Evolutionary conservation across 2,329 filamentous ascomycete species (phyloP), one percentile per base, ranked within the genome.

Genomic region (Diplodia scrobiculata): DNA sequence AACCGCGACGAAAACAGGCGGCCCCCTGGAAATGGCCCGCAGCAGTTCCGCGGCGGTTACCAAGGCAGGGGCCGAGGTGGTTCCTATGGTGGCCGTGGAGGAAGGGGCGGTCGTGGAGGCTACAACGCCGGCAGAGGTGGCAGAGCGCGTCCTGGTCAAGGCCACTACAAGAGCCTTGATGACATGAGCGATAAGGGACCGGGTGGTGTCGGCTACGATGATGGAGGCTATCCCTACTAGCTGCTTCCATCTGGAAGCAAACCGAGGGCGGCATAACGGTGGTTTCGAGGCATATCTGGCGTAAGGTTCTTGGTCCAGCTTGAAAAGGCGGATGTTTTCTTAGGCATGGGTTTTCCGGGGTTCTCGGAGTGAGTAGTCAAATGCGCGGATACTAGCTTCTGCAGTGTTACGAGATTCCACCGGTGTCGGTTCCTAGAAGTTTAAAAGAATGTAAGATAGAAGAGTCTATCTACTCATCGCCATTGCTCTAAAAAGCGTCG

Each of bases 141-240:
- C 21, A 65, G 72, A 47, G 68, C 70, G 17, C 67, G 74, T 54
- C 71, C 71, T 9, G 58, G 58, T 14, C 58, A 62, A 25, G 72
- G 72, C 13, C 74, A 76, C 45, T 82, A 82, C 68, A 72, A 75
- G 59, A 80, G 78, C 68, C 72, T 82, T 29, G 80, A 82, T 67
- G 80, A 81, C 69, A 77, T 78, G 63, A 48, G 51, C 36, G 63
- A 65, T 14, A 65, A 54, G 36, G 63, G 51, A 17, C 38, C 51
- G 13, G 63, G 63, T n/a, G 60, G 60, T 1, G 21, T 63, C 27
- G 63, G 50, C 5, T 65, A 65, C 5, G 63, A 65, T 19, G 63
- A 65, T 38, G 63, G 63, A 14, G 63, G 63, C 14, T 65, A 48
- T 50, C 36, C 38, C 17, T 65, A 65, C 51, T 65, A 17, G 47